Conservation (phyloP, 2,329 filamentous ascomycete species). For the Ophiobolus disseminans region DNA sequence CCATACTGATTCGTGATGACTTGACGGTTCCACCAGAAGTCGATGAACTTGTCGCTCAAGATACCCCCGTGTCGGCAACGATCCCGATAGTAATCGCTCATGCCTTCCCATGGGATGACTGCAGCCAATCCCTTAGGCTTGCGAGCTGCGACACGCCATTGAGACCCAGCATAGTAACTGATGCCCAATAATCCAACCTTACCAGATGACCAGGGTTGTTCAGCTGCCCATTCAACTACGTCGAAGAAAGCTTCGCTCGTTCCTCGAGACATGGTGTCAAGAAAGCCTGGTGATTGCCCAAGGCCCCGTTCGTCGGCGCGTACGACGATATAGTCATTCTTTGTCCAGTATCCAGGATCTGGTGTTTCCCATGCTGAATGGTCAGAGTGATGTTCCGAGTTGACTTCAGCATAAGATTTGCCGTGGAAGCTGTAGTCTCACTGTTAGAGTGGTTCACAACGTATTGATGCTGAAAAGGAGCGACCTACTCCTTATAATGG, state of each 20-base stretch:
- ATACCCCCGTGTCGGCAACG: slow-evolving; percentile 51
- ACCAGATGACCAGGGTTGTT: slow-evolving; percentile 59
- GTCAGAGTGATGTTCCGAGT: slow-evolving; percentile 44
- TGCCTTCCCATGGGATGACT: slow-evolving; percentile 64
- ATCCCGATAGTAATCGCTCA: slow-evolving; percentile 62
- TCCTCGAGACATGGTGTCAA: slow-evolving; percentile 62
- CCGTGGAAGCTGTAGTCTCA: slow-evolving; percentile 57
- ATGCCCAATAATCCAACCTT: slow-evolving; percentile 61
- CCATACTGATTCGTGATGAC: slow-evolving; percentile 75
- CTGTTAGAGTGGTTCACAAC: too few species aligned
- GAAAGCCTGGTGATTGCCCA: slow-evolving; percentile 60
- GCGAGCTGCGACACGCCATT: slow-evolving; percentile 62
- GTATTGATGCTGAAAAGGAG: too few species aligned
- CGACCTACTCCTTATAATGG: slow-evolving; percentile 60
- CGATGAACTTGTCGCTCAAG: slow-evolving; percentile 47
- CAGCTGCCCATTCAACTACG: slow-evolving; percentile 60
- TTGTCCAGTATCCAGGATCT: slow-evolving; percentile 51
- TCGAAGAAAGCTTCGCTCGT: slow-evolving; percentile 62
- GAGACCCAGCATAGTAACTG: slow-evolving; percentile 61
- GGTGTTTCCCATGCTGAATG: slow-evolving; percentile 57
- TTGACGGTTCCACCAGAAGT: slow-evolving; percentile 72
- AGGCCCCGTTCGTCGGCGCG: slow-evolving; percentile 60
- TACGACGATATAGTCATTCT: slow-evolving; percentile 48
- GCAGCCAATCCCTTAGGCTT: slow-evolving; percentile 59
- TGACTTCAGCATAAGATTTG: slow-evolving; percentile 54